Evolutionary conservation across 176 grass and related monocot species (phyloP).

Genomic region (Raddia guianensis): DNA sequence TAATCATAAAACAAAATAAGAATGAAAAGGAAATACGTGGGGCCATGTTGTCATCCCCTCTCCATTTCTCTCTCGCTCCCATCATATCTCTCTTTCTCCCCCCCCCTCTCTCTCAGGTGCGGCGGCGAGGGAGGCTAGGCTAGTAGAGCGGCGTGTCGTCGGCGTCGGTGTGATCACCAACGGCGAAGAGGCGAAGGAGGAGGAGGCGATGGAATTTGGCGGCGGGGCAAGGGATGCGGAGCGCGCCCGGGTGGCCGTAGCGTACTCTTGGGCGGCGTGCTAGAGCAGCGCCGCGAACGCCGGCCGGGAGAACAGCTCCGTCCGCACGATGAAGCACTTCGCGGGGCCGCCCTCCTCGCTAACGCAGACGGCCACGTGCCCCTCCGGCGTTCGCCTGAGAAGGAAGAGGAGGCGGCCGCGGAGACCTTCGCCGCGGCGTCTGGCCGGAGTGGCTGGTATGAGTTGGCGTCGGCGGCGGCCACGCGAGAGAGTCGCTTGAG

Average conservation of each 20-base stretch:
- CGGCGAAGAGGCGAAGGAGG: conserved; percentile 35
- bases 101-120: neutral
- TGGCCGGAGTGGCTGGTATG: conserved; percentile 49
- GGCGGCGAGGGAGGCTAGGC: neutral
- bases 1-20: too few relatives aligned
- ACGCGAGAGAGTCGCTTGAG: conserved; percentile 75
- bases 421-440: neutral
- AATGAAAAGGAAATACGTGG: too few relatives aligned
- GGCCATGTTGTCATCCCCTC: too few relatives aligned
- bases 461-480: conserved; percentile 46
- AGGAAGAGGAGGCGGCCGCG: neutral
- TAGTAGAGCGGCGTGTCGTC: conserved; percentile 11
- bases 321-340: conserved; percentile 75
- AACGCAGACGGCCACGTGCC: conserved; percentile 80
- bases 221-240: conserved; percentile 86
- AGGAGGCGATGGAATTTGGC: conserved; percentile 64
- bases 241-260: conserved; percentile 76
- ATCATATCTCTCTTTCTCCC: too few relatives aligned
- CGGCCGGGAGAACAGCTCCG: conserved; percentile 65
- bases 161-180: neutral
- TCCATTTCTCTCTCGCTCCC: too few relatives aligned
- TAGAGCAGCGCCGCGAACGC: conserved; percentile 73
- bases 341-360: conserved; percentile 66
- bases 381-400: conserved; percentile 39
- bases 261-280: conserved; percentile 88